A percentile compares a stretch with the other conserved stretches of the same genome.
Evolutionary conservation across 306 rosid species (phyloP).

Genomic region (Mimosa bimucronata): DNA sequence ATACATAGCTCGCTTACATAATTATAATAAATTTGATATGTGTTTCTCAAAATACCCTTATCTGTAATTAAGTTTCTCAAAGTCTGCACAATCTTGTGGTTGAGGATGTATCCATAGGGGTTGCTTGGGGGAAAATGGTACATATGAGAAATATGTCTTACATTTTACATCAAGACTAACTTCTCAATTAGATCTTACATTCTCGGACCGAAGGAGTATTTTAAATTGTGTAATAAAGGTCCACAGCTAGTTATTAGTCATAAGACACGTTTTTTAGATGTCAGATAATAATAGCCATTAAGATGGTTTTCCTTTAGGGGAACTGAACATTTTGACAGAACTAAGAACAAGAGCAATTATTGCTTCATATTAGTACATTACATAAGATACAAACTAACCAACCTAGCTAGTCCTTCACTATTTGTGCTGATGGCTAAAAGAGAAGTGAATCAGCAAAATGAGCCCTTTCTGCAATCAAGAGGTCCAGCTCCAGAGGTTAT

Average conservation of each 20-base stretch:
- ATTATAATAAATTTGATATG: too few relatives aligned
- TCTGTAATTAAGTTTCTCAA: too few relatives aligned
- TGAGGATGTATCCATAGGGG: too few relatives aligned
- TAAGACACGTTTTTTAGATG: not conserved
- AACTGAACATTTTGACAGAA: not conserved
- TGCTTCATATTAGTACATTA: not conserved
- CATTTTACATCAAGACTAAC: too few relatives aligned
- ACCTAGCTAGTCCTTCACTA: not conserved
- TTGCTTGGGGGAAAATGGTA: too few relatives aligned
- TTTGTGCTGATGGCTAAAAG: not conserved
- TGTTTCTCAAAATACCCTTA: too few relatives aligned
- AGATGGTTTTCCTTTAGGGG: not conserved
- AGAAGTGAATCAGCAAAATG: conserved; percentile 44
- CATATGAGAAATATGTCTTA: too few relatives aligned
- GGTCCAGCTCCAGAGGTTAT: conserved; percentile 71
- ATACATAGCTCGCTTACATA: too few relatives aligned
- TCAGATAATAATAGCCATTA: not conserved
- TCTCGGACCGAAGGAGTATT: too few relatives aligned
- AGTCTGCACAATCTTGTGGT: too few relatives aligned
- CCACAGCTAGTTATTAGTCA: not conserved
- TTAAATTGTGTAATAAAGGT: too few relatives aligned
- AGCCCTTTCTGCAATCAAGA: conserved; percentile 57
- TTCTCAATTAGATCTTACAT: too few relatives aligned
- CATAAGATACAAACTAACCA: not conserved
- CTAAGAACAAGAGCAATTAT: not conserved